Conservation (phyloP, 441 rosid species). For the Hura crepitans region DNA sequence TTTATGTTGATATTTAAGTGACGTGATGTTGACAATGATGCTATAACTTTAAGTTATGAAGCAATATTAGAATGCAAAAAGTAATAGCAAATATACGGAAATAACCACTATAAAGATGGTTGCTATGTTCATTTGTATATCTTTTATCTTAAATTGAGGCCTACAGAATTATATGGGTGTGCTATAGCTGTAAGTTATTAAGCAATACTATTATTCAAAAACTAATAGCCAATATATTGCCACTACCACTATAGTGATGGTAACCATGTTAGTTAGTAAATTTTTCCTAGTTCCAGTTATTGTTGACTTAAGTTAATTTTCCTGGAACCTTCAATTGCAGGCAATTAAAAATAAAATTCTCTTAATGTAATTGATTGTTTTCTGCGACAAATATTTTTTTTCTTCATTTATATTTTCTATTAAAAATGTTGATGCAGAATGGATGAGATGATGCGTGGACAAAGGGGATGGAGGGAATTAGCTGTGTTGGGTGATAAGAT, state of each 20-base stretch:
- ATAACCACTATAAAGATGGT: no score
- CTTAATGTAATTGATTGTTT: not conserved
- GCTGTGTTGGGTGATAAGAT: conserved; percentile 68
- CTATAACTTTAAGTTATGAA: conserved; percentile 9
- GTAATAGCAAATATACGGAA: no score
- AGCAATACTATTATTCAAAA: not conserved
- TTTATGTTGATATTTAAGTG: not conserved
- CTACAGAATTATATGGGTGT: no score
- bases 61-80: not conserved
- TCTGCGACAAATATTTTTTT: not conserved
- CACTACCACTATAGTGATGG: not conserved
- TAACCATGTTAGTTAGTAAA: not conserved
- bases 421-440: conserved; percentile 42
- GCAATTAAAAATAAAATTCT: not conserved
- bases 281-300: conserved; percentile 3
- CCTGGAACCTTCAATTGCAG: not conserved
- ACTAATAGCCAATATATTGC: not conserved
- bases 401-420: not conserved
- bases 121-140: no score
- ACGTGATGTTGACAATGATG: not conserved
- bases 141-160: no score
- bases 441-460: conserved; percentile 98
- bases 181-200: not conserved
- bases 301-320: not conserved
- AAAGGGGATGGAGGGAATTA: conserved; percentile 89